Evolutionary conservation across 768 basidiomycete genomes (phyloP), one percentile per base, ranked within the genome.

Genomic region (Pulveroboletus sp.): DNA sequence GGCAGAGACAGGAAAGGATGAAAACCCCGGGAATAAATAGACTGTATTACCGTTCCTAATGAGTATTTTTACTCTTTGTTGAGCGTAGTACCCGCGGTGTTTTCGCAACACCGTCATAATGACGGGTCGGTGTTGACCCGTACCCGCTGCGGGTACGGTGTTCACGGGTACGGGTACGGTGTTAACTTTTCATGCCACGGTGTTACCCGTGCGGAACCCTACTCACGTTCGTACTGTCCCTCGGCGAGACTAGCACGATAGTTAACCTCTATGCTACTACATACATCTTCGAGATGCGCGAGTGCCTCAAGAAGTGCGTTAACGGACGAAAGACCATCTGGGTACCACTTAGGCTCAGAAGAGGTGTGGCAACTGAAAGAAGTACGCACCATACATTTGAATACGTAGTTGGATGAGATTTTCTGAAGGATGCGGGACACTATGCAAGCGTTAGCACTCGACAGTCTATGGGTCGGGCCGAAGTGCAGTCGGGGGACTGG

Each of bases 371-470:
- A n/a, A 45, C 4, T 16, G n/a, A 37, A 51, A 5, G 16, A 22
- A 19, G 5, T 23, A 76, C 93, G 54, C 61, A 97, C 93, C 93
- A 59, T 97, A 96, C 95, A 98, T 98, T 80, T 98, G 95, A 52
- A 98, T 92, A n/a, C 96, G 89, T 23, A 98, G 73, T 62, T 97
- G 90, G 60, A 99, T 96, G 59, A 88, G 85, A 58, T 91, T 89
- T 74, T 99, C 96, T 10, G 95, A 96, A 4, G 96, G 96, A 73
- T 98, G 96, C 2, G 96, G 96, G 34, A 59, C 67, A 41, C 68
- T 68, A 38, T n/a, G 38, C 29, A 23, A 37, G 27, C 24, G 43
- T 52, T n/a, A n/a, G n/a, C n/a, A n/a, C n/a, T n/a, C n/a, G n/a
- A n/a, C n/a, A n/a, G 6, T 29, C n/a, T 11, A 8, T 6, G 4